A percentile compares a stretch with the other conserved stretches of the same genome.
phyloP scores from a whole-genome alignment of 768 basidiomycete species.

The Tricholomella constricta region DNA sequence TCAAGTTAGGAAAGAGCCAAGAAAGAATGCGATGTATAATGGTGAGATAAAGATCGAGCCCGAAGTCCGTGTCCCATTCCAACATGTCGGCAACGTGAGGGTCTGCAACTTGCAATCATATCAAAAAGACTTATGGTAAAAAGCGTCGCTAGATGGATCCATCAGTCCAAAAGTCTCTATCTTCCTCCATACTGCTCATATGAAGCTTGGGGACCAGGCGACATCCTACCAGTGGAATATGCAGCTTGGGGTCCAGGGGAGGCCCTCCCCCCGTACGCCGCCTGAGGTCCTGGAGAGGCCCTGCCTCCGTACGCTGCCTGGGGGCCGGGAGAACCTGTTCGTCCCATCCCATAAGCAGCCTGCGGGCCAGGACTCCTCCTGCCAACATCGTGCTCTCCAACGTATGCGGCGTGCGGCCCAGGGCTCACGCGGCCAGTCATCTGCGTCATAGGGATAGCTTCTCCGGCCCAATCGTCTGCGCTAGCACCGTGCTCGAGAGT shows the following conservation, averaged over 20 bases:
- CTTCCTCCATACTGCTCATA: constrained; percentile 26
- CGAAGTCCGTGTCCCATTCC: constrained; percentile 11
- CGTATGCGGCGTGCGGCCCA: constrained; percentile 39
- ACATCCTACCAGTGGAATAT: constrained; percentile 37
- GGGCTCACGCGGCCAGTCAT: constrained; percentile 44
- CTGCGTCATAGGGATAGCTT: constrained; percentile 79
- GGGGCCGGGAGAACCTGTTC: constrained; percentile 50
- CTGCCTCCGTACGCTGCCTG: constrained; percentile 44
- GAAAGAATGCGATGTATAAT: constrained; percentile 8
- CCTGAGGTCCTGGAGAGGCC: constrained; percentile 34
- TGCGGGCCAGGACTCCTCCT: constrained; percentile 45
- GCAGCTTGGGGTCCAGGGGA: constrained; percentile 47
- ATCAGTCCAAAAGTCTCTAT: constrained; percentile 5
- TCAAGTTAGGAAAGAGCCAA: constrained; percentile 5
- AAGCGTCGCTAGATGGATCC: constrained; percentile 5
- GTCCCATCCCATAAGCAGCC: constrained; percentile 22
- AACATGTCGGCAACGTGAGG: constrained; percentile 8
- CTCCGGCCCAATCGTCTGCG: constrained; percentile 43
- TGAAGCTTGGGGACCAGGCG: constrained; percentile 50
- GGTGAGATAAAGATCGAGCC: constrained; percentile 12
- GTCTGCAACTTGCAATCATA: constrained; percentile 11
- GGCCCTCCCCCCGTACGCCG: constrained; percentile 32
- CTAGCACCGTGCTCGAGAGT: constrained; percentile 53
- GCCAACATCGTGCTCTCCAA: constrained; percentile 33
- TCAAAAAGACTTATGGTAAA: constrained; percentile 10